Evolutionary conservation across 768 basidiomycete species (phyloP), one percentile per base, ranked within the genome.

Genomic region (Auricularia sp.): DNA sequence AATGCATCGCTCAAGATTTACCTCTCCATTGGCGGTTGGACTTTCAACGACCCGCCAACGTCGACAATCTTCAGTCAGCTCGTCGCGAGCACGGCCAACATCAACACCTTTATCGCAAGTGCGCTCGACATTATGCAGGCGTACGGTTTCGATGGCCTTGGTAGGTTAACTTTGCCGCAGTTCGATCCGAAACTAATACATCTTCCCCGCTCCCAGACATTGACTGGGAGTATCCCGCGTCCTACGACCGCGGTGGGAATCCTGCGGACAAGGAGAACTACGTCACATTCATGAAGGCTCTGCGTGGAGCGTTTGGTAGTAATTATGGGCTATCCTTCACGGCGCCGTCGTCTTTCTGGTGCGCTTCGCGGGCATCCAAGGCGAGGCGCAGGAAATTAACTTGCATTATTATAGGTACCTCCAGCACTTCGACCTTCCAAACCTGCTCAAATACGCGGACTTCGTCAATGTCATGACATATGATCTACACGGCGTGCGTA

Each of bases 391-490:
- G 23, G 23, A 23, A 23, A 23, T 23, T 23, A 23, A 23, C 23
- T 23, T 23, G 23, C 23, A 23, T 23, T 23, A 23, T 23, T 23
- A 23, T 23, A 23, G 23, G 23, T 65, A 65, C 61, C 65, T 66
- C 16, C 65, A 66, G 61, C 36, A 66, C 43, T 66, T 66, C 64
- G 65, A 66, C 33, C 44, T 66, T n/a, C 18, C 34, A 10, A 39
- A n/a, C 29, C n/a, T 66, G 34, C 36, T 64, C 12, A 18, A 29
- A 53, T 51, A 21, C 36, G 64, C 47, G 12, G 65, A 66, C 53
- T 66, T 64, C 64, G 63, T 66, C 35, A 66, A 66, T 39, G 16
- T 64, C 44, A 63, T 66, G 62, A 33, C 53, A 14, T 66, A 66
- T 51, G 66, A 66, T 36, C 53, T 66, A 3, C 65, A 66, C 36